phyloP scores from a whole-genome alignment of 768 basidiomycete species.

The Boletales sp. region DNA sequence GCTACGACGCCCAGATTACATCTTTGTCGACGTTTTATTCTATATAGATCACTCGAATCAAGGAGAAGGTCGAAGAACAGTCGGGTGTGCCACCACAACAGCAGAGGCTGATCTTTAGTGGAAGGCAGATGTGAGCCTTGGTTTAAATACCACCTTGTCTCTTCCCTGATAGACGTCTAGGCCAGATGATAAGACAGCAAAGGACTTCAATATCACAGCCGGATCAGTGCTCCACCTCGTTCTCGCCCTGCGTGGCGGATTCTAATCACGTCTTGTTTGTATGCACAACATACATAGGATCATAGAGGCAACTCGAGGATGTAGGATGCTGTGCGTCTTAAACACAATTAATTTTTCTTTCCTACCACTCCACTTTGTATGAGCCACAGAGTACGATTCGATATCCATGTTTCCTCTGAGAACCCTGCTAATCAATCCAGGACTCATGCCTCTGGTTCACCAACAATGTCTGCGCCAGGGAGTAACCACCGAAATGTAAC shows the following conservation, averaged over 20 bases:
- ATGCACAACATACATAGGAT: conserved; percentile 20
- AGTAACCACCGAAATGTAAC: conserved; percentile 87
- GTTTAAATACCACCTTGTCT: neutral
- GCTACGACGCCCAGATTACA: neutral
- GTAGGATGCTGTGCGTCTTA: conserved; percentile 27
- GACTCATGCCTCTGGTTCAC: conserved; percentile 36
- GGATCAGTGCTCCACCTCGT: conserved; percentile 93
- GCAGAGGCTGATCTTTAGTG: conserved; percentile 89
- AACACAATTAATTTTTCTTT: conserved; percentile 26
- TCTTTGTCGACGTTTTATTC: neutral
- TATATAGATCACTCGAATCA: conserved; percentile 82
- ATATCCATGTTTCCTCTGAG: neutral
- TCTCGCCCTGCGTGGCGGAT: conserved; percentile 89
- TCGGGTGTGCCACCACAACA: conserved; percentile 96
- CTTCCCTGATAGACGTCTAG: conserved; percentile 37
- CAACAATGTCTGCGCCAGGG: conserved; percentile 81
- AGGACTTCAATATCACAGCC: conserved; percentile 77
- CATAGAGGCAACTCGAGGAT: conserved; percentile 21
- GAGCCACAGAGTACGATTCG: neutral
- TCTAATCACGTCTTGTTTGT: conserved; percentile 31
- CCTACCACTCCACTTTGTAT: neutral
- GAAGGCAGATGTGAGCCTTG: conserved; percentile 81
- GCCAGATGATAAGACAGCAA: conserved; percentile 88
- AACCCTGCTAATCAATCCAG: conserved; percentile 5
- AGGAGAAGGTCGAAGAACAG: conserved; percentile 98